Evolutionary conservation across 805 yeast species (phyloP).

Genomic region (Barnettozyma wickerhamii): DNA sequence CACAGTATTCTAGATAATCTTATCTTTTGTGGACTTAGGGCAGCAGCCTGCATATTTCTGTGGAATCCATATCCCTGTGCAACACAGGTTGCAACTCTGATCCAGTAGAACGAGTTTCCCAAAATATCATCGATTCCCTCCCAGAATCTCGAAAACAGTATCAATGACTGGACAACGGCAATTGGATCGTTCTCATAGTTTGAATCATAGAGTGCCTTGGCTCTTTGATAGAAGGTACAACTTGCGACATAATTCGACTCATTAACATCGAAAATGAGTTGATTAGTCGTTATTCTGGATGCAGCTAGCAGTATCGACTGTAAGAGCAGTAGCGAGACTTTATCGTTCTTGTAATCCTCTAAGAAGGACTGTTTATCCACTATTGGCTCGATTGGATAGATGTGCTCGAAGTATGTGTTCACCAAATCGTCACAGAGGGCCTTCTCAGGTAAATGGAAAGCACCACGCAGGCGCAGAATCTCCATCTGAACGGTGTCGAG

Average conservation of each 20-base stretch:
- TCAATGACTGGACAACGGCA: constrained; percentile 54
- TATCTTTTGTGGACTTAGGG: constrained; percentile 35
- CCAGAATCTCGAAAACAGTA: constrained; percentile 65
- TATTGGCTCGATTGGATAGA: constrained; percentile 69
- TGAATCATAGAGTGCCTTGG: constrained; percentile 70
- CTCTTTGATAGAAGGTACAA: constrained; percentile 62
- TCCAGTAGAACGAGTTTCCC: constrained; percentile 65
- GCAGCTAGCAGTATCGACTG: constrained; percentile 71
- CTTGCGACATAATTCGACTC: constrained; percentile 48
- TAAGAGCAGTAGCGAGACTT: constrained; percentile 57
- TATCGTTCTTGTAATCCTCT: constrained; percentile 48
- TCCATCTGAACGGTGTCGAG: constrained; percentile 61
- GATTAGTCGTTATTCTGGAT: constrained; percentile 53
- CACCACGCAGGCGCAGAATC: constrained; percentile 60
- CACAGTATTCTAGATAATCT: constrained; percentile 63
- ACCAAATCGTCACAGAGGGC: constrained; percentile 58
- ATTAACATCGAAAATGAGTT: constrained; percentile 41
- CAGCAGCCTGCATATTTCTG: constrained; percentile 40
- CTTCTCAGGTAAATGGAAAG: constrained; percentile 61
- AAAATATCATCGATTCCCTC: constrained; percentile 70
- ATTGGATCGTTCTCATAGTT: constrained; percentile 64
- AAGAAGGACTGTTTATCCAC: constrained; percentile 60
- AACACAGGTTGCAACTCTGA: constrained; percentile 59
- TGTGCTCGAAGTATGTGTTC: constrained; percentile 53
- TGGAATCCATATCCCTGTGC: constrained; percentile 80